Evolutionary conservation across 2,329 filamentous ascomycete genomes (phyloP), one percentile per base, ranked within the genome.

Genomic region (Exophiala xenobiotica): DNA sequence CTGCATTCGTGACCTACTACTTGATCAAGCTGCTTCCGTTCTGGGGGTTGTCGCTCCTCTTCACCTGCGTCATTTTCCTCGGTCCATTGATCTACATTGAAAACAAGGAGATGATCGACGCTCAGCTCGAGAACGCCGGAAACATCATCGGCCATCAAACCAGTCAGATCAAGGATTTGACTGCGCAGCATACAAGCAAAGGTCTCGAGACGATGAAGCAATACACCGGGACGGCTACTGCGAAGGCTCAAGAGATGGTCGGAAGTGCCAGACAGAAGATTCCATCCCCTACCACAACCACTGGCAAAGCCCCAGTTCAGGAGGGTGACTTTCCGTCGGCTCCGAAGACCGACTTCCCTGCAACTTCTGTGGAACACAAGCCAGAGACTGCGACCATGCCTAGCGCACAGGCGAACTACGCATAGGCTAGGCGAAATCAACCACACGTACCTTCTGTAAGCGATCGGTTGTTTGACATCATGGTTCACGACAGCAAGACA

Each of bases 11-110:
- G 56, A 76, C 78, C 58, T 86, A 85, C 74, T 83, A 78, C 75
- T 73, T 85, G 61, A 81, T 85, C 72, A 83, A 82, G 69, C 74
- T 83, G 64, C 71, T 83, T 57, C 82, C 82, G n/a, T 70, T 82
- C 60, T 86, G 82, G 82, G 82, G 81, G 23, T 70, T 86, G 58
- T 70, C 78, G 47, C 70, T 85, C 58, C 74, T 85, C 63, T 74
- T 71, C 48, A 79, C 79, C 53, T 73, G 74, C 49, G 66, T 78
- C 58, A 68, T 78, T 64, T 86, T 81, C 72, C 71, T 85, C 49
- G 76, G 72, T 35, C 82, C 82, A 46, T 74, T 86, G 51, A 62
- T 82, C 65, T 86, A 86, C 72, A 76, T 85, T 64, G 77, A 76
- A 72, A 85, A 86, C 76, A 79, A 79, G 63, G 80, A 84, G 60